Evolutionary conservation across 1,284 basidiomycete genomes (phyloP), one percentile per base, ranked within the genome.

Genomic region (Irpex rosettiformis): DNA sequence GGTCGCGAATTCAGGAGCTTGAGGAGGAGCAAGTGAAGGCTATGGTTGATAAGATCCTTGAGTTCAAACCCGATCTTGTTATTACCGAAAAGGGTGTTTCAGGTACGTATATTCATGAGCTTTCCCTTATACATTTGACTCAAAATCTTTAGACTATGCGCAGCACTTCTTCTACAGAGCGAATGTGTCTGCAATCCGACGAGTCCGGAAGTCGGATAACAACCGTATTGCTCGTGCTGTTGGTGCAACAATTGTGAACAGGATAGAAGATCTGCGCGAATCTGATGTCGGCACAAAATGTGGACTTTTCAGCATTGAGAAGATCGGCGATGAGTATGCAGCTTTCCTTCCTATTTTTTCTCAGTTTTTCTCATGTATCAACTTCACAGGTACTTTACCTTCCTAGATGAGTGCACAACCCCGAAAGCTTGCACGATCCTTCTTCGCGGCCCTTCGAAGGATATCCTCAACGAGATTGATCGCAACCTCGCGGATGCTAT

Each of bases 381-480:
- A 48, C 45, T 30, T 25, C n/a, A 8, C 63, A 93, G 91, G 70
- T 97, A 98, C 80, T 99, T 98, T 72, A 92, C 96, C 45, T 98
- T 98, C 86, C 81, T 98, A 58, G 94, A 93, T 37, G 86, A 94
- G 72, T 99, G 97, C 80, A 79, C 80, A 51, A 81, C 84, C n/a
- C 96, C 96, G 28, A 98, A 98, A 77, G 96, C 97, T 2, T 99
- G 96, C 82, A 98, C 96, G 7, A 96, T 99, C 74, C 84, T 99
- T 55, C 89, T 99, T n/a, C 94, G 96, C 45, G 96, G 96, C 1
- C 96, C 96, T 0, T 96, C 93, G 5, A 99, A 99, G 75, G 96
- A 99, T 70, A 95, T 99, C 67, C 80, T 99, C 47, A 97, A 98
- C 75, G 96, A 99, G 77, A 93, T 98, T 67, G 96, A 99, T 75